A percentile compares a stretch with the other conserved stretches of the same genome.
Conservation (phyloP, 1,284 basidiomycete genomes). For the Spongiforma sp. region DNA sequence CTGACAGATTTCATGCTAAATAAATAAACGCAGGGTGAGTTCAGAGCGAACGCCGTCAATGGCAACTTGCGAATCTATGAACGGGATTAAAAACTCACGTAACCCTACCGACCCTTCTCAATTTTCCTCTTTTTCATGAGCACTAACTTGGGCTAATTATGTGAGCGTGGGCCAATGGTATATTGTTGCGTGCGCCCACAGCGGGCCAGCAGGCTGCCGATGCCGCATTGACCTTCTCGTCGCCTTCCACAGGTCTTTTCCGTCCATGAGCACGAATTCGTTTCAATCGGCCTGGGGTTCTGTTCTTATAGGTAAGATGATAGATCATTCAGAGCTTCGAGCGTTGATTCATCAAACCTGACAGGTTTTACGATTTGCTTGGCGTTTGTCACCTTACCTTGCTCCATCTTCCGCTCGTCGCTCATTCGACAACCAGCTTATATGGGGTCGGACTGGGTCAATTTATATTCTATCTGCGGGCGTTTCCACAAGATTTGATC, state of each 20-base stretch:
- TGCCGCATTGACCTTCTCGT: not conserved
- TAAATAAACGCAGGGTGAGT: no score
- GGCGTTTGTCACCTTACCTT: not conserved
- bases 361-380: slow-evolving; percentile 3
- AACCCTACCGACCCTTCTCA: no score
- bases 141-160: no score
- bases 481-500: slow-evolving; percentile 22
- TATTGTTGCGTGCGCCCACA: no score
- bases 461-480: slow-evolving; percentile 21
- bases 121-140: no score
- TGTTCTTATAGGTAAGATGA: slow-evolving; percentile 15
- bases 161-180: no score
- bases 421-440: slow-evolving; percentile 9
- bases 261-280: slow-evolving; percentile 4
- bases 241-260: not conserved
- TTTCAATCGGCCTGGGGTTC: slow-evolving; percentile 8
- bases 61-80: no score
- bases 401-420: not conserved
- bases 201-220: no score
- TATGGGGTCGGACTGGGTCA: slow-evolving; percentile 20
- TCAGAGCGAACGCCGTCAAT: no score
- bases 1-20: no score
- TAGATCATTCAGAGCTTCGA: not conserved
- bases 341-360: not conserved
- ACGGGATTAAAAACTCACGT: no score